Evolutionary conservation across 2,329 filamentous ascomycete species (phyloP), one percentile per base, ranked within the genome.

Genomic region (Metarhizium brunneum): DNA sequence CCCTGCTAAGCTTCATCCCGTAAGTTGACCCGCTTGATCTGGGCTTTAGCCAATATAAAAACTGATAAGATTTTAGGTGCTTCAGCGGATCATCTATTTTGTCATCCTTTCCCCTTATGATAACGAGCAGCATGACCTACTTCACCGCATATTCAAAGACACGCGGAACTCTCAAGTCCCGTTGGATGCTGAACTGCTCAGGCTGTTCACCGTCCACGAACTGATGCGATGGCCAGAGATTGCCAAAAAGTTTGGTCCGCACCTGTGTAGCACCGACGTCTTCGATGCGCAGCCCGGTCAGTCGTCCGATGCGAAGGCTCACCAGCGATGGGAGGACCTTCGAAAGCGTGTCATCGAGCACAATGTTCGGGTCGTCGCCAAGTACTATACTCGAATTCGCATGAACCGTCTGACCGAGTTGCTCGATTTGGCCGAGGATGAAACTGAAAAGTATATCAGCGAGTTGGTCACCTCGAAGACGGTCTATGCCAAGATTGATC

Each of bases 311-410:
- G 80, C 86, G 58, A 92, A 96, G 73, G 87, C 91, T 32, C 77
- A 88, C 71, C 83, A 87, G 71, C 83, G 94, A 69, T 99, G 92
- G 91, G 82, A 94, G 68, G 94, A 96, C 69, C 78, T 99, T 61
- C 89, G 94, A 66, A 97, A 97, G 81, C 91, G 94, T 54, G 94
- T 99, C 59, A 99, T 99, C 65, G 94, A 99, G 77, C 94, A 99
- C 77, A 99, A 99, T 63, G 92, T 99, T 54, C 90, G 94, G 53
- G 94, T 99, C 2, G 84, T 99, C 42, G 94, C 94, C 65, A 96
- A 96, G 74, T 99, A 99, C 80, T 99, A 99, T 77, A 99, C 94
- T 25, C 90, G 94, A 64, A 95, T 99, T 68, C 87, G 90, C 70
- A 94, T 96, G 81, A 84, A 86, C 61, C 89, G 94, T 38, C 79